These are phyloP conservation scores for Leccinum ponderosum DNA, from an alignment of 1,284 basidiomycete species.

Conservation along the genomic window DNA sequence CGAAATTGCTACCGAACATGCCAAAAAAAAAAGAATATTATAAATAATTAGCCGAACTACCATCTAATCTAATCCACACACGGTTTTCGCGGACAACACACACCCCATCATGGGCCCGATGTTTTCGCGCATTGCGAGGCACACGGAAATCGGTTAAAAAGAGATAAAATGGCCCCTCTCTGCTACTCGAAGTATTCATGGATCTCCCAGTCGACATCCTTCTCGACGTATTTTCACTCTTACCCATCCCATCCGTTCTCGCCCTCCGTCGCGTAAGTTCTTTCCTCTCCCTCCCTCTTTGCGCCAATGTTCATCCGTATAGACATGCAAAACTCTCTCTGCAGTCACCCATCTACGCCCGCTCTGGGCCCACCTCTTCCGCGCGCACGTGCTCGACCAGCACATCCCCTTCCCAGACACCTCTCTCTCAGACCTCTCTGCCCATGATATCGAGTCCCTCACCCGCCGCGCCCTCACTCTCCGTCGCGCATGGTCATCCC, in stretches of 20 bases:
- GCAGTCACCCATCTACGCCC: slow-evolving; percentile 44
- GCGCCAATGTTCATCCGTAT: neutral
- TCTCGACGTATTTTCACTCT: slow-evolving; percentile 12
- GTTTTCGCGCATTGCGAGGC: slow-evolving; percentile 17
- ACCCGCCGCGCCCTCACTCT: slow-evolving; percentile 41
- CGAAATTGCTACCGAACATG: neutral
- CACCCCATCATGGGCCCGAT: slow-evolving; percentile 11
- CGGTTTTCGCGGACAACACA: slow-evolving; percentile 20
- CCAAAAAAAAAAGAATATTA: neutral
- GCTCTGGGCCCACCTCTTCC: slow-evolving; percentile 52
- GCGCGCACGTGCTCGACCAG: slow-evolving; percentile 40
- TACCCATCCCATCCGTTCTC: slow-evolving; percentile 21
- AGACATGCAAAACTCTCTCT: slow-evolving; percentile 51
- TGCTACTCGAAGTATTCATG: neutral
- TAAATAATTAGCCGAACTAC: neutral
- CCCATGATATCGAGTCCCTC: slow-evolving; percentile 44
- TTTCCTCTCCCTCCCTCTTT: rapidly evolving
- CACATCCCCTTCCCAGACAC: slow-evolving; percentile 48
- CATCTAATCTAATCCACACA: slow-evolving; percentile 24
- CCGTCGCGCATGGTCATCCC: slow-evolving; percentile 48
- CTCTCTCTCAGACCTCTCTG: slow-evolving; percentile 35
- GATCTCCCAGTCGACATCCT: slow-evolving; percentile 24
- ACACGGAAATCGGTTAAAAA: neutral
- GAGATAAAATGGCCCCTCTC: neutral
- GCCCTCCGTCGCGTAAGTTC: slow-evolving; percentile 22